A percentile compares a stretch with the other conserved stretches of the same genome.
These are phyloP conservation scores for Gypsophila paniculata DNA, from an alignment of 179 eudicot species.

Conservation along the genomic window DNA sequence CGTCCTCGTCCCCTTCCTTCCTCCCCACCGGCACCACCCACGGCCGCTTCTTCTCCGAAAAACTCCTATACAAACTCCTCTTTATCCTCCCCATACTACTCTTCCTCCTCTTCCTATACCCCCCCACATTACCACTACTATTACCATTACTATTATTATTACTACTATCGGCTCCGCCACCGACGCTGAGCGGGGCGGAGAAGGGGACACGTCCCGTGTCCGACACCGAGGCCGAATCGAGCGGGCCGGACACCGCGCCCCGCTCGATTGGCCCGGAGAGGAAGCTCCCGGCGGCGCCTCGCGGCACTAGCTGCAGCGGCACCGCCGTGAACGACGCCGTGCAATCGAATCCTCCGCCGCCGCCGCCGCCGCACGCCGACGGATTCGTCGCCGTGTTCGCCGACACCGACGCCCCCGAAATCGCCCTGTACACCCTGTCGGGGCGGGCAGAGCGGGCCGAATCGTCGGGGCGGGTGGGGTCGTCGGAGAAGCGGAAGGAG, in stretches of 20 bases:
- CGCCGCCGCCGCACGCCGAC: conserved; percentile 28
- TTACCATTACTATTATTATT: not conserved
- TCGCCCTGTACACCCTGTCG: conserved; percentile 45
- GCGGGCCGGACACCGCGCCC: conserved; percentile 83
- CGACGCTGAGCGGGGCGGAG: conserved; percentile 72
- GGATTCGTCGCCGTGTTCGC: conserved; percentile 71
- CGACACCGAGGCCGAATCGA: conserved; percentile 30
- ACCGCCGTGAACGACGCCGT: conserved; percentile 64
- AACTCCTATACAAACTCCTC: conserved; percentile 65
- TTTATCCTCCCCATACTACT: conserved; percentile 37
- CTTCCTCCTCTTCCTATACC: conserved; percentile 36
- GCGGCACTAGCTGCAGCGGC: conserved; percentile 82
- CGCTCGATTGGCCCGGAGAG: conserved; percentile 95
- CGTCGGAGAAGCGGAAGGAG: conserved; percentile 63
- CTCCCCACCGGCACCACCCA: conserved; percentile 87
- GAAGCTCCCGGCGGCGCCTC: conserved; percentile 50
- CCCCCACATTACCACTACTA: conserved; percentile 14
- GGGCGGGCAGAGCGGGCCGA: conserved; percentile 23
- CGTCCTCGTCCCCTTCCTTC: conserved; percentile 40
- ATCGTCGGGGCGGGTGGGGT: conserved; percentile 34
- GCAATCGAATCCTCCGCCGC: conserved; percentile 75
- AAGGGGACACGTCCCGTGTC: conserved; percentile 53
- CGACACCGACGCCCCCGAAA: conserved; percentile 84
- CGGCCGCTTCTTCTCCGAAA: conserved; percentile 76
- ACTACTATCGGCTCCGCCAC: not conserved